Percentiles rank a stretch among this genome's conserved stretches.
phyloP scores from a whole-genome alignment of 208 protist genomes.

The Leishmania lainsoni region DNA sequence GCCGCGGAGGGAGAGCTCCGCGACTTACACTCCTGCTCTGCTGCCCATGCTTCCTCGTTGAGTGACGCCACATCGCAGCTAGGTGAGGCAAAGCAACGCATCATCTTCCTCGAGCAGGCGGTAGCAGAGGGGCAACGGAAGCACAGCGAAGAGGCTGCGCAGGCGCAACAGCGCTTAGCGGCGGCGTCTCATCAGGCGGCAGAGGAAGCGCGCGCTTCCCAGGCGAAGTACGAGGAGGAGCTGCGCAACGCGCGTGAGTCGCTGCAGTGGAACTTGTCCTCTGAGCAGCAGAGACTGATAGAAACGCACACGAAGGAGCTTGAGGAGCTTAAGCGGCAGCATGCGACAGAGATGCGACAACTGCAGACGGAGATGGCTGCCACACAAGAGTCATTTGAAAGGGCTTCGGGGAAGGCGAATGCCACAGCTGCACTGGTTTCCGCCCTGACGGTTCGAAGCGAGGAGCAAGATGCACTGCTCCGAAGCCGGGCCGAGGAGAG shows the following conservation, averaged over 20 bases:
- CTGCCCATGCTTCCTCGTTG: conserved; percentile 18
- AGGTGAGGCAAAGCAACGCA: conserved; percentile 5
- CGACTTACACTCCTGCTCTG: conserved; percentile 2
- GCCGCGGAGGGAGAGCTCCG: conserved; percentile 7
- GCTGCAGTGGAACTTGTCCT: conserved; percentile 8
- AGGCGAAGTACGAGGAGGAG: conserved; percentile 20
- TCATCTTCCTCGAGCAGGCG: conserved; percentile 8
- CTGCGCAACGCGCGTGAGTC: conserved; percentile 14
- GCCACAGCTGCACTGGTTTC: conserved; percentile 9
- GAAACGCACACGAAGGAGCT: conserved; percentile 32
- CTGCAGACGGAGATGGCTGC: conserved; percentile 4
- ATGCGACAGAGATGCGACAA: conserved; percentile 23
- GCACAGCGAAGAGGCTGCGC: neutral
- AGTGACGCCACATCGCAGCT: conserved; percentile 18
- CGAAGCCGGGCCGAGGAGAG: conserved; percentile 17
- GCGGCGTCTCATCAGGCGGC: neutral
- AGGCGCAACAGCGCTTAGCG: conserved; percentile 8
- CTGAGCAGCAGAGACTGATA: conserved; percentile 19
- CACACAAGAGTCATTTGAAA: conserved; percentile 10
- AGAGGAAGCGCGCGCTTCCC: conserved; percentile 11
- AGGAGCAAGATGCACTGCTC: conserved; percentile 12
- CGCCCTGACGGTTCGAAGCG: conserved; percentile 14
- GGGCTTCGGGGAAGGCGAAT: neutral
- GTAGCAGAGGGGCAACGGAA: neutral
- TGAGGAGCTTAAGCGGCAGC: conserved; percentile 24